phyloP scores from a whole-genome alignment of 2,329 filamentous ascomycete genomes.

The Fusarium sp. region DNA sequence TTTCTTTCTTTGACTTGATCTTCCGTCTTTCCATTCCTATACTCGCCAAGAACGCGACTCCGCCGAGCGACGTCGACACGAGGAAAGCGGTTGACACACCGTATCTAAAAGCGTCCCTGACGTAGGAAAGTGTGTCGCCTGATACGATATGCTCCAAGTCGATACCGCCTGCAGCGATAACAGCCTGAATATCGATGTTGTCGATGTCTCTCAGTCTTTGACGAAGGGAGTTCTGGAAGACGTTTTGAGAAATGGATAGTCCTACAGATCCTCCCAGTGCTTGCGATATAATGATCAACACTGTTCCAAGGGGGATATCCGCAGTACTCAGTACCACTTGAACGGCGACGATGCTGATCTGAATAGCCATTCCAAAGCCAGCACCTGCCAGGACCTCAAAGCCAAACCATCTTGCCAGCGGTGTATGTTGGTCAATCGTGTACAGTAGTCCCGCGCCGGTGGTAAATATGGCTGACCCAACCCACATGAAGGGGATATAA shows the following conservation, averaged over 20 bases:
- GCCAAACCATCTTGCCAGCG: constrained; percentile 55
- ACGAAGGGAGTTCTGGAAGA: constrained; percentile 33
- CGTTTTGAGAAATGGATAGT: constrained; percentile 36
- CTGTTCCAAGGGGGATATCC: constrained; percentile 58
- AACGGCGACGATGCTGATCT: constrained; percentile 56
- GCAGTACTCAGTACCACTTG: constrained; percentile 55
- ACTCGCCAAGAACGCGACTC: constrained; percentile 33
- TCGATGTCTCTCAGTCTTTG: constrained; percentile 12
- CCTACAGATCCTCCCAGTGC: constrained; percentile 55
- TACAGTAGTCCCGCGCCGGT: constrained; percentile 27
- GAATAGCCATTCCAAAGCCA: constrained; percentile 57
- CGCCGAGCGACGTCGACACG: constrained; percentile 36
- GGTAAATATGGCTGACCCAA: constrained; percentile 30
- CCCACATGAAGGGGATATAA: constrained; percentile 42
- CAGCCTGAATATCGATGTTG: constrained; percentile 11
- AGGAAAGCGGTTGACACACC: constrained; percentile 35
- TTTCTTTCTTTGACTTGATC: constrained; percentile 25
- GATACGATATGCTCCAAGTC: constrained; percentile 30
- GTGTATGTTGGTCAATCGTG: constrained; percentile 48
- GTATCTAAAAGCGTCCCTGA: constrained; percentile 29
- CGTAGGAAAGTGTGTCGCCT: constrained; percentile 4
- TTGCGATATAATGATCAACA: constrained; percentile 58
- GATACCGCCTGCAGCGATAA: constrained; percentile 30
- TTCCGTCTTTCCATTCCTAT: constrained; percentile 35
- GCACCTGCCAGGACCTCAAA: constrained; percentile 58